Base-by-base conservation (phyloP, 2,329 filamentous ascomycete species). In the Paracamarosporium sp. region DNA sequence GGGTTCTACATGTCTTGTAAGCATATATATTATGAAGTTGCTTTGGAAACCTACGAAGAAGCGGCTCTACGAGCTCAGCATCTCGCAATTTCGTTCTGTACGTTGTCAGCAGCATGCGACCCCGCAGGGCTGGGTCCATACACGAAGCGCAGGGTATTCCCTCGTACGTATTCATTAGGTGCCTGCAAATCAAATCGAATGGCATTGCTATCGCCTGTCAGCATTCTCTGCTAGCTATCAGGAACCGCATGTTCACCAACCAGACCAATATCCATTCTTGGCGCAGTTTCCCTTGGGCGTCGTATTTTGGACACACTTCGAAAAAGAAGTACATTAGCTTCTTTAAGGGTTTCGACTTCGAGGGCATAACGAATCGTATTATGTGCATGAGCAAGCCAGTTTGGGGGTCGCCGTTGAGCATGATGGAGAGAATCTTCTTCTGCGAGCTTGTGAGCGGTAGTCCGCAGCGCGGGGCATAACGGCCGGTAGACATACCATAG, bases 231-330 rank as follows among this genome's bases (percentile, higher is more conserved):
- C 15, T 6, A 15, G 46, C 13, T 33, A 36, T 17, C 9, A 20
- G 24, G 5, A 35, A 24, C 43, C 8, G 8, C 30, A 15, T 50
- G 17, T 41, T 68, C 78, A 76, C 84, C 67, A 81, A 97, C 94
- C 95, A 99, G 71, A 99, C 95, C 73, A 99, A 82, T 77, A 99
- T 99, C 92, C 97, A 98, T 82, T 99, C 95, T 81, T 99, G 95
- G 85, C 97, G 97, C 64, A 99, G 83, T 85, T 98, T 99, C 73
- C 95, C 95, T 74, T 84, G 89, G 53, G 89, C 84, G 79, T 99
- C 95, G 57, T 93, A 88, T 82, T 99, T 99, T 38, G 94, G 95
- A 78, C 95, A 98, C 76, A 98, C 95, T 81, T 99, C 95, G 77
- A 98, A 97, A 83, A 99, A 99, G 79, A 99, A 95, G 81, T 99